These are phyloP conservation scores for Hyphopichia burtonii DNA, from an alignment of 1,139 yeast genomes.

Conservation along the genomic window DNA sequence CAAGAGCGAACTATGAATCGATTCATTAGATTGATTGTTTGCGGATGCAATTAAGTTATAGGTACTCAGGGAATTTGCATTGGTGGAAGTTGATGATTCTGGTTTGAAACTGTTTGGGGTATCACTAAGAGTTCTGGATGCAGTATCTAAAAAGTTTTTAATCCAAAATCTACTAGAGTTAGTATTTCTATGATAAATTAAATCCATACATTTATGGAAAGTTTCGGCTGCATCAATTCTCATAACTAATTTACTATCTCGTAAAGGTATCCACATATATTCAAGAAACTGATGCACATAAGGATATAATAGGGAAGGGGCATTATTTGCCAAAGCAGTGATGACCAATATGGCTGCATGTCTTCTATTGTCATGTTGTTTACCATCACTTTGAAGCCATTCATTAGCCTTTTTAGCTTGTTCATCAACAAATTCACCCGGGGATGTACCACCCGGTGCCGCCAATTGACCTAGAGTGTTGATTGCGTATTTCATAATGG, in stretches of 20 bases:
- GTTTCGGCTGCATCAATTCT: slow-evolving; percentile 85
- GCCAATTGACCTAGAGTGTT: slow-evolving; percentile 85
- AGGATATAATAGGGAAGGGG: slow-evolving; percentile 79
- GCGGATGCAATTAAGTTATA: slow-evolving; percentile 26
- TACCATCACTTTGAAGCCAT: slow-evolving; percentile 79
- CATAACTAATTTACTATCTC: slow-evolving; percentile 73
- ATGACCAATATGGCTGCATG: slow-evolving; percentile 90
- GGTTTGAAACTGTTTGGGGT: slow-evolving; percentile 6
- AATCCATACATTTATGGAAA: slow-evolving; percentile 71
- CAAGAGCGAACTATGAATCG: slow-evolving; percentile 80
- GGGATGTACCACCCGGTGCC: slow-evolving; percentile 81
- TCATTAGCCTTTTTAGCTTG: slow-evolving; percentile 90
- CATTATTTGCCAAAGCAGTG: slow-evolving; percentile 79
- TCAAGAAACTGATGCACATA: slow-evolving; percentile 79
- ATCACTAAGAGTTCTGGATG: slow-evolving; percentile 29
- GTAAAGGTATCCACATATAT: slow-evolving; percentile 81
- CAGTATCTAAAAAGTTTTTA: slow-evolving; percentile 63
- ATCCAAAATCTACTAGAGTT: slow-evolving; percentile 74
- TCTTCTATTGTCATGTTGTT: slow-evolving; percentile 74
- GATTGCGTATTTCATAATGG: slow-evolving; percentile 85
- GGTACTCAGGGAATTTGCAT: slow-evolving; percentile 17
- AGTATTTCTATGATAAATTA: slow-evolving; percentile 77
- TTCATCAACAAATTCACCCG: slow-evolving; percentile 89
- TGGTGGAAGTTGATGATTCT: slow-evolving; percentile 9
- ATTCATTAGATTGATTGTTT: slow-evolving; percentile 51